Evolutionary conservation across 805 yeast genomes (phyloP), one percentile per base, ranked within the genome.

Genomic region (Candida argentea): DNA sequence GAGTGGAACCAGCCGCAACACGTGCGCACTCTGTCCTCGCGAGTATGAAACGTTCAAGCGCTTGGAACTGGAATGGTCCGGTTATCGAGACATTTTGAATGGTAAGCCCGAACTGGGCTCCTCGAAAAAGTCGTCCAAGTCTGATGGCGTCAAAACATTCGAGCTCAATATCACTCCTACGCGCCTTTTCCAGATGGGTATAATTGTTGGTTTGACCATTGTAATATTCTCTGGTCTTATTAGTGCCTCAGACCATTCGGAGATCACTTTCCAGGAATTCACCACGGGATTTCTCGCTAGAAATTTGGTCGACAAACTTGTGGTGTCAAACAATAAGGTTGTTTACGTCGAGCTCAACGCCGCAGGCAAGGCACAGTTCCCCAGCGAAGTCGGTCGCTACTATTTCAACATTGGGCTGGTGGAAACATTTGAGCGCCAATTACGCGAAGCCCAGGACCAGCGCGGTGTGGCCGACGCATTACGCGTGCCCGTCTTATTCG

Each of bases 211-310:
- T 11, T 38, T 60, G 24, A 31, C 46, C 14, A 21, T 44, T 20
- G 46, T 49, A 29, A 31, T 49, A 15, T 16, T 55, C 8, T 44
- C 37, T 35, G 34, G 34, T 24, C 26, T 44, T 25, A 33, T 37
- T 5, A 38, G 31, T 15, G 54, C 48, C 6, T 18, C 14, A 20
- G 25, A 36, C 20, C 37, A 42, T 23, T 46, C 49, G 28, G 86
- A 83, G 45, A 64, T 89, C 34, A 76, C 95, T 2, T 91, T 86
- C 79, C 97, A 91, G 58, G 94, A 89, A 46, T 89, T 91, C 59
- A 70, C 84, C 23, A 62, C 76, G 4, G 65, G 76, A 26, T 77
- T 76, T 44, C 63, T 91, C 35, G 82, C 79, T 36, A 81, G 76
- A 42, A 86, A 86, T 4, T 65, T 73, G 24, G 99, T 91, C 9